Evolutionary conservation across 2,329 filamentous ascomycete genomes (phyloP).

Genomic region (Arthrobotrys megalospora): DNA sequence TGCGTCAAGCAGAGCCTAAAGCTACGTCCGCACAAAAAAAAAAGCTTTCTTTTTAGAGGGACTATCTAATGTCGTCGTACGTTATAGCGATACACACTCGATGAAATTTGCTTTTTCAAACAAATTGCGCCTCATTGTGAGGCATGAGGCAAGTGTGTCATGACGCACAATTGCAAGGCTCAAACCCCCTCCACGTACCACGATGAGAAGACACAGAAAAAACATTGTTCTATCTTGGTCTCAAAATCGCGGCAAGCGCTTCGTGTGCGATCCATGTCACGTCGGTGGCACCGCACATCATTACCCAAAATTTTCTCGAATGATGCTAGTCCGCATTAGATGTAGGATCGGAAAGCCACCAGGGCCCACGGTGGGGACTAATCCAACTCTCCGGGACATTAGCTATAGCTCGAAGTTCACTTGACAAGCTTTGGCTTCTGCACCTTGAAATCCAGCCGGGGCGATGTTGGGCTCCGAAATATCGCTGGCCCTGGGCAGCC

Average conservation of each 20-base stretch:
- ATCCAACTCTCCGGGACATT: constrained; percentile 36
- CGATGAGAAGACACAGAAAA: constrained; percentile 31
- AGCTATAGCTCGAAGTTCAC: constrained; percentile 47
- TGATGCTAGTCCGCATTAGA: constrained; percentile 34
- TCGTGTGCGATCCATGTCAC: constrained; percentile 48
- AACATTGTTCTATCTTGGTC: constrained; percentile 28
- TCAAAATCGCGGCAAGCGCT: constrained; percentile 58
- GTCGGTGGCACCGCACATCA: constrained; percentile 52
- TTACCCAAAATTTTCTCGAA: constrained; percentile 33
- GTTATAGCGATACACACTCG: constrained; percentile 38
- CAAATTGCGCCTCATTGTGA: constrained; percentile 57
- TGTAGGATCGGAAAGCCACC: constrained; percentile 58
- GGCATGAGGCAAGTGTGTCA: constrained; percentile 54
- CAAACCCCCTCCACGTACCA: constrained; percentile 48
- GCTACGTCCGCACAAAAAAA: constrained; percentile 1
- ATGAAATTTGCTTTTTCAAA: constrained; percentile 43
- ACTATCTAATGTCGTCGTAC: constrained; percentile 38
- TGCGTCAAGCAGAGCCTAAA: constrained; percentile 54
- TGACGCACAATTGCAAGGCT: constrained; percentile 60
- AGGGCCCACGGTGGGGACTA: constrained; percentile 46
- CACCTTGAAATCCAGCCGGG: constrained; percentile 20
- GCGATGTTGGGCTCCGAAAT: constrained; percentile 31
- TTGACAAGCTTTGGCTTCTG: constrained; percentile 45
- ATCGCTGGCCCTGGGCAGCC: constrained; percentile 27
- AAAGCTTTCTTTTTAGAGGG: constrained; percentile 38